phyloP scores from a whole-genome alignment of 768 basidiomycete species.

The Russula dissimulans region DNA sequence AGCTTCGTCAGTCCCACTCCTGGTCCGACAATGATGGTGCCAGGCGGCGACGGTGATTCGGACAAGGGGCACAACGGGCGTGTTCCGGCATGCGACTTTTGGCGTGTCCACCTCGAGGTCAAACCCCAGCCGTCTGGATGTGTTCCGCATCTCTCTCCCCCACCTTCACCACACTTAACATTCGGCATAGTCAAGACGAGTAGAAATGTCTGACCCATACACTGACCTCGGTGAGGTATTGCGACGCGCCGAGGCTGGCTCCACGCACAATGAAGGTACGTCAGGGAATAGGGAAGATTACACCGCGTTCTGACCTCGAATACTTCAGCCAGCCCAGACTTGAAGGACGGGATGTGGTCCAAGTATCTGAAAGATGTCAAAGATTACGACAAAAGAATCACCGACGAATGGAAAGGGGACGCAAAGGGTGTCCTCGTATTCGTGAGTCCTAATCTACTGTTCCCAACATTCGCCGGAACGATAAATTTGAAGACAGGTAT shows the following conservation, averaged over 20 bases:
- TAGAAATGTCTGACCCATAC: neutral
- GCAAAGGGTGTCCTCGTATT: conserved; percentile 15
- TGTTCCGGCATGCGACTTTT: no score
- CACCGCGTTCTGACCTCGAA: neutral
- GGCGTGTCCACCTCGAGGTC: no score
- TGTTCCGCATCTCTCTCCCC: no score
- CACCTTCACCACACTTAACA: no score
- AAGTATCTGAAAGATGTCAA: conserved; percentile 7
- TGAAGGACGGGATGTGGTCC: conserved; percentile 11
- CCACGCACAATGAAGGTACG: neutral
- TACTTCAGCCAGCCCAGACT: neutral
- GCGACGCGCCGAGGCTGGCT: neutral
- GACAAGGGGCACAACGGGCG: no score
- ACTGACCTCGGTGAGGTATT: neutral
- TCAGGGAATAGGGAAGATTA: neutral
- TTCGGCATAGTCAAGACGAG: neutral
- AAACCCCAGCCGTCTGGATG: no score
- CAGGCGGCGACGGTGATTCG: no score
- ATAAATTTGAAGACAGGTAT: conserved; percentile 16
- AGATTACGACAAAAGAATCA: conserved; percentile 1
- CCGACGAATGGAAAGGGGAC: conserved; percentile 13
- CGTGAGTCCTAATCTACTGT: neutral
- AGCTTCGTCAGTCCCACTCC: no score
- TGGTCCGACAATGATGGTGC: no score
- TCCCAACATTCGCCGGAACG: neutral